phyloP scores from a whole-genome alignment of 1,284 basidiomycete genomes.

The Ceratobasidium sp. region DNA sequence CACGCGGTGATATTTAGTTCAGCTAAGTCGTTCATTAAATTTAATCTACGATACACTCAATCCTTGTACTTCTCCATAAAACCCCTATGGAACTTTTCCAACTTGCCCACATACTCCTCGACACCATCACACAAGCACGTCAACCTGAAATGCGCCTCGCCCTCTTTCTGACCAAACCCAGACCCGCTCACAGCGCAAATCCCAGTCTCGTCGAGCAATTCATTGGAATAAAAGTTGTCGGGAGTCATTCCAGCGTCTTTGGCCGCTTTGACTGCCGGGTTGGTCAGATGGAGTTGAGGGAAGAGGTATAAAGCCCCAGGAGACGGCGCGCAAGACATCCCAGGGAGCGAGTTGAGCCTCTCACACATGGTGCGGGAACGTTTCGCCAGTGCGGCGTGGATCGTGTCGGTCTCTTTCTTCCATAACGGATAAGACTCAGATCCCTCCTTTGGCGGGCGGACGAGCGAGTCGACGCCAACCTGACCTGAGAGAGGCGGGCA shows the following conservation, averaged over 20 bases:
- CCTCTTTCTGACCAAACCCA: conserved; percentile 91
- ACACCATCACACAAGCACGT: conserved; percentile 91
- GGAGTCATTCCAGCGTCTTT: conserved; percentile 76
- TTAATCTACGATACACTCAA: not conserved
- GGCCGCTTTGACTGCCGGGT: conserved; percentile 79
- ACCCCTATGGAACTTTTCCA: conserved; percentile 84
- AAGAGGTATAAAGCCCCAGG: conserved; percentile 92
- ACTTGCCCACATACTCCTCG: conserved; percentile 86
- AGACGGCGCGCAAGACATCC: conserved; percentile 87
- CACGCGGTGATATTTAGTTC: too few species aligned
- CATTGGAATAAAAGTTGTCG: conserved; percentile 88
- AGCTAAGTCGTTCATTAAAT: too few species aligned
- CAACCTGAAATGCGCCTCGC: conserved; percentile 87
- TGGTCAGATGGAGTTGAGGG: conserved; percentile 77
- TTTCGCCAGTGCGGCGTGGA: conserved; percentile 75
- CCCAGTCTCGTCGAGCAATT: conserved; percentile 86
- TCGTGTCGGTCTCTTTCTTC: conserved; percentile 82
- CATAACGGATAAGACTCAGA: conserved; percentile 80
- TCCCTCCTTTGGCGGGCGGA: conserved; percentile 82
- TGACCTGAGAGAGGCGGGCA: conserved; percentile 91
- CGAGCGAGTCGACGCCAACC: conserved; percentile 91
- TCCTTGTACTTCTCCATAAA: conserved; percentile 76
- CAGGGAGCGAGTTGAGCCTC: conserved; percentile 79
- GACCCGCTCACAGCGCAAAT: conserved; percentile 93
- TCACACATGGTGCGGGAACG: conserved; percentile 79